Conservation (phyloP, 192 early-diverging fungal genomes). For the Radiomyces spectabilis region DNA sequence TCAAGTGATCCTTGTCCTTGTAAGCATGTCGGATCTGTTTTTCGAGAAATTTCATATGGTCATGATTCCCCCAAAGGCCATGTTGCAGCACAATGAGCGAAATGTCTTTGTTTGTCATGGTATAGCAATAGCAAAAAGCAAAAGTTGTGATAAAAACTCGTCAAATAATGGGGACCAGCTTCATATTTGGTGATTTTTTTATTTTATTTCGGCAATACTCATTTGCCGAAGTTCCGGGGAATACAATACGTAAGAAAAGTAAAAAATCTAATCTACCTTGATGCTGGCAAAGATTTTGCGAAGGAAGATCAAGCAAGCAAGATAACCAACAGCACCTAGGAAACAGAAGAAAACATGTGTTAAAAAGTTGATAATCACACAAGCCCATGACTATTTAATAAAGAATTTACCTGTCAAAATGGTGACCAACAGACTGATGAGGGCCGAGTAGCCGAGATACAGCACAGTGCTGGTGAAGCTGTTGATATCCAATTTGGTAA, state of each 20-base stretch:
- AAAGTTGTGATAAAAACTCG: too few species aligned
- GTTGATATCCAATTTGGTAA: constrained; percentile 70
- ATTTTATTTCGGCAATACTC: not conserved
- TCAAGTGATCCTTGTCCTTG: too few species aligned
- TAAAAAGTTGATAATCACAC: too few species aligned
- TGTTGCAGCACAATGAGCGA: constrained; percentile 45
- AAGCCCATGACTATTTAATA: too few species aligned
- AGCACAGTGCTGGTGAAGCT: constrained; percentile 70
- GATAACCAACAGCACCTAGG: constrained; percentile 63
- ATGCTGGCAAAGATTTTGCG: constrained; percentile 78
- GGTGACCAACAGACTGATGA: constrained; percentile 72
- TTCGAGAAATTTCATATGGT: constrained; percentile 43
- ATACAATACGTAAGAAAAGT: too few species aligned
- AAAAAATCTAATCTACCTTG: constrained; percentile 63
- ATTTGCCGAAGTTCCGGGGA: too few species aligned
- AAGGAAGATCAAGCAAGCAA: constrained; percentile 73
- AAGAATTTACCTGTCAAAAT: constrained; percentile 63
- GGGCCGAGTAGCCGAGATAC: constrained; percentile 84
- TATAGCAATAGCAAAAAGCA: too few species aligned
- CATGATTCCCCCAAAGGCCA: constrained; percentile 56
- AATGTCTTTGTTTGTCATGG: too few species aligned
- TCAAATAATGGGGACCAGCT: too few species aligned
- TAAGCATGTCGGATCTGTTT: constrained; percentile 24
- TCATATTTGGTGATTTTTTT: not conserved
- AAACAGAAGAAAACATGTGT: not conserved